Evolutionary conservation across 2,329 filamentous ascomycete species (phyloP).

Genomic region (Fusarium brevicatenulatum): DNA sequence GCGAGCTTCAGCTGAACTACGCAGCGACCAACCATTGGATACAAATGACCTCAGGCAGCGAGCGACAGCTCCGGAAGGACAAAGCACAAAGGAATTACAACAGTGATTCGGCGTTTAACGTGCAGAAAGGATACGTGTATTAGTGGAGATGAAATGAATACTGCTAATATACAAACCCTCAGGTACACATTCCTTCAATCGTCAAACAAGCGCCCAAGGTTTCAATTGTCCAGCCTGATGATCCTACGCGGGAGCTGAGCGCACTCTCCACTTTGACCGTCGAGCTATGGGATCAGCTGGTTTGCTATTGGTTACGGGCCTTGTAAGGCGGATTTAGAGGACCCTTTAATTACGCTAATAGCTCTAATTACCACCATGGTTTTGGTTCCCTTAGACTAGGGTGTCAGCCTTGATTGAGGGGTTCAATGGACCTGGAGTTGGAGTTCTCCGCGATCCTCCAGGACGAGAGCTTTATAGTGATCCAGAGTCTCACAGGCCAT

Average conservation of each 20-base stretch:
- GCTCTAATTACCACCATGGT: slow-evolving; percentile 27
- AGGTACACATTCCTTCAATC: slow-evolving; percentile 11
- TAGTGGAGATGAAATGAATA: not conserved
- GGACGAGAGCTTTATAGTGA: not conserved
- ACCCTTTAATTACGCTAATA: slow-evolving; percentile 38
- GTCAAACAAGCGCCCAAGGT: slow-evolving; percentile 21
- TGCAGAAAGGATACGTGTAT: not conserved
- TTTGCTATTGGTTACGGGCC: slow-evolving; percentile 22
- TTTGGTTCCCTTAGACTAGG: slow-evolving; percentile 5
- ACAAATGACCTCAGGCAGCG: slow-evolving; percentile 15
- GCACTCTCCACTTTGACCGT: slow-evolving; percentile 21
- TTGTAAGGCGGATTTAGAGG: slow-evolving; percentile 29
- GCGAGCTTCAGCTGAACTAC: slow-evolving; percentile 30
- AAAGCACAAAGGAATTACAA: slow-evolving; percentile 16
- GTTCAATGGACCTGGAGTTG: not conserved
- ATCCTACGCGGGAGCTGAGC: slow-evolving; percentile 22
- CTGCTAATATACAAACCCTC: slow-evolving; percentile 1
- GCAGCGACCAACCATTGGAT: slow-evolving; percentile 18
- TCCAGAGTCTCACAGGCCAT: not conserved
- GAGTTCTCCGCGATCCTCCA: not conserved
- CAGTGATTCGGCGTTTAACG: not conserved
- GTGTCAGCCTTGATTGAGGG: slow-evolving; percentile 32
- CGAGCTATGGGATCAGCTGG: slow-evolving; percentile 8
- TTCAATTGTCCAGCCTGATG: slow-evolving; percentile 25
- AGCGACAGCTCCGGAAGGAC: slow-evolving; percentile 8